These are phyloP conservation scores for Amanita polypyramis DNA, from an alignment of 768 basidiomycete genomes.

Conservation along the genomic window DNA sequence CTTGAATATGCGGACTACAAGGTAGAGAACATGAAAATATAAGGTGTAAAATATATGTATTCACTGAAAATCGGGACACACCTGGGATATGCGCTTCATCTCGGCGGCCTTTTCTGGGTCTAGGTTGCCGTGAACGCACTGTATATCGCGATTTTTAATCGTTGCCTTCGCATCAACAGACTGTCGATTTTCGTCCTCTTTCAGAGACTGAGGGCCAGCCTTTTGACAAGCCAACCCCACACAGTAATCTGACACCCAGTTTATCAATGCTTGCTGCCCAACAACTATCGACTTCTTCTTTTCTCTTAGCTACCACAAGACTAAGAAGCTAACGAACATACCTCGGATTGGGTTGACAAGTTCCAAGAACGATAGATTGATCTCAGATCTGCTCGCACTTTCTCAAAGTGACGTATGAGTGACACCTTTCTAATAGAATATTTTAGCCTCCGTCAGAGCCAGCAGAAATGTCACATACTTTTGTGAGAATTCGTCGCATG, in stretches of 20 bases:
- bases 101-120: constrained; percentile 46
- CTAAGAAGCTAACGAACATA: constrained; percentile 15
- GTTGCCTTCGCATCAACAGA: constrained; percentile 6
- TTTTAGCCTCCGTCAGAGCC: not conserved
- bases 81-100: constrained; percentile 63
- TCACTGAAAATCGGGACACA: constrained; percentile 16
- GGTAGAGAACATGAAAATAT: not conserved
- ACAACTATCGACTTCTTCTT: constrained; percentile 44
- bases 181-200: not conserved
- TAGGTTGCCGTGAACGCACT: constrained; percentile 52
- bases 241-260: constrained; percentile 43
- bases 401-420: constrained; percentile 33
- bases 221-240: constrained; percentile 9
- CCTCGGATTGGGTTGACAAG: constrained; percentile 35
- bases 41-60: not conserved
- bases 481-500: constrained; percentile 35
- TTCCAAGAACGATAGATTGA: constrained; percentile 59
- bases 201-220: not conserved
- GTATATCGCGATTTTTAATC: constrained; percentile 30
- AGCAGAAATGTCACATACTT: constrained; percentile 26
- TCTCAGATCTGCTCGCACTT: constrained; percentile 41
- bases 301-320: constrained; percentile 1
- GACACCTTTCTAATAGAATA: constrained; percentile 29
- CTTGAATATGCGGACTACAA: constrained; percentile 32
- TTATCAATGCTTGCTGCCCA: constrained; percentile 47